phyloP scores from a whole-genome alignment of 371 early-diverging fungal species.

The Syncephalis plumigaleata region DNA sequence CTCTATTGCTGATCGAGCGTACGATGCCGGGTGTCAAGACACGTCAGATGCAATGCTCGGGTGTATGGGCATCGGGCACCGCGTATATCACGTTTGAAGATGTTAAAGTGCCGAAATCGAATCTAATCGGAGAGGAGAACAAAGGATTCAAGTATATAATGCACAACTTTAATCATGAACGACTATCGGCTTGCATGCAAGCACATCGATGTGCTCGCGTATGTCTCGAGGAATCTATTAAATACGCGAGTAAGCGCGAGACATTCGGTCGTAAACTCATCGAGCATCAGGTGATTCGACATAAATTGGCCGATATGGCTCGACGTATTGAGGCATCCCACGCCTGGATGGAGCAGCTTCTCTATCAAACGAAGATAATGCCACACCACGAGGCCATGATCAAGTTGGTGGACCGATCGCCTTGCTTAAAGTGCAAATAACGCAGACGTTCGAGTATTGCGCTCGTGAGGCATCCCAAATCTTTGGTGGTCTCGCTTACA shows the following conservation, averaged over 20 bases:
- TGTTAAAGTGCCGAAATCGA: constrained; percentile 65
- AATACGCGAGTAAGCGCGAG: constrained; percentile 73
- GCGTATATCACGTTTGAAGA: constrained; percentile 64
- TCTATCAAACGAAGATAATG: constrained; percentile 48
- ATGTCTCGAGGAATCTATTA: constrained; percentile 69
- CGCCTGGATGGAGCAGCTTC: constrained; percentile 60
- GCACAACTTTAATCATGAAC: constrained; percentile 67
- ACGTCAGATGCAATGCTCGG: constrained; percentile 58
- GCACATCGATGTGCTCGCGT: constrained; percentile 72
- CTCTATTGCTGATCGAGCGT: constrained; percentile 60
- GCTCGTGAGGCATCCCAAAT: constrained; percentile 84
- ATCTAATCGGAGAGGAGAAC: constrained; percentile 75
- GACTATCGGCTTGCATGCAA: constrained; percentile 64
- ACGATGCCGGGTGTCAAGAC: constrained; percentile 66
- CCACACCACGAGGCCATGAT: constrained; percentile 40
- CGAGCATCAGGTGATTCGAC: constrained; percentile 50
- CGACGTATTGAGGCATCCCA: constrained; percentile 75
- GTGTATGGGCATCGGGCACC: constrained; percentile 70
- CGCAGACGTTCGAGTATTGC: constrained; percentile 73
- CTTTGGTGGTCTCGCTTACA: constrained; percentile 77
- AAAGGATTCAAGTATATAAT: constrained; percentile 70
- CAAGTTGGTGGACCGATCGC: constrained; percentile 77
- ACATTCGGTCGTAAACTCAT: constrained; percentile 69
- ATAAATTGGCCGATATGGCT: constrained; percentile 58
- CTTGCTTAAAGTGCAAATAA: constrained; percentile 66